Conservation (phyloP, 1,284 basidiomycete genomes). For the Sporisorium exsertum region DNA sequence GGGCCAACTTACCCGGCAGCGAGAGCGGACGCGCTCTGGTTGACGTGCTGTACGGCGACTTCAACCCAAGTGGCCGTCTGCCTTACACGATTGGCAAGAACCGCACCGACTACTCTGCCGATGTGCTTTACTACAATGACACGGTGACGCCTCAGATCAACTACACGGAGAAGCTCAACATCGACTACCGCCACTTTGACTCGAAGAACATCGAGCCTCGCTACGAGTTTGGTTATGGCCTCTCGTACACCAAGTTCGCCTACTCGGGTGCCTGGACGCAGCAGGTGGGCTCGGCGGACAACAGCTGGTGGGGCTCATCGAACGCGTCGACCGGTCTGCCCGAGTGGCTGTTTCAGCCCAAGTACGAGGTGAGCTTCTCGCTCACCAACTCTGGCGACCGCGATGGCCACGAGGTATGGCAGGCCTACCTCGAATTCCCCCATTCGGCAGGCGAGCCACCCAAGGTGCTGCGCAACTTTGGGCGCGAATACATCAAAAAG, state of each 20-base stretch:
- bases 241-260: conserved; percentile 61
- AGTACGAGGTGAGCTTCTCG: conserved; percentile 51
- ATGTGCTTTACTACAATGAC: conserved; percentile 52
- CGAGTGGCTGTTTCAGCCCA: conserved; percentile 55
- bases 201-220: conserved; percentile 51
- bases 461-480: conserved; percentile 61
- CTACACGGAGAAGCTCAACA: conserved; percentile 57
- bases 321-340: conserved; percentile 48
- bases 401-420: conserved; percentile 62
- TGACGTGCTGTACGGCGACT: conserved; percentile 59
- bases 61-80: conserved; percentile 60
- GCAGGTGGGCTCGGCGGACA: conserved; percentile 37
- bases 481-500: conserved; percentile 40
- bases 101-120: conserved; percentile 53
- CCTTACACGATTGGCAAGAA: conserved; percentile 61
- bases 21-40: conserved; percentile 58
- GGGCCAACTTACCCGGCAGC: conserved; percentile 55
- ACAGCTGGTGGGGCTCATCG: conserved; percentile 48
- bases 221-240: conserved; percentile 58
- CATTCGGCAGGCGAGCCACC: conserved; percentile 55
- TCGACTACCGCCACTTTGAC: conserved; percentile 62
- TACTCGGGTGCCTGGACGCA: conserved; percentile 49
- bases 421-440: conserved; percentile 61
- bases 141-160: conserved; percentile 52
- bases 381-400: conserved; percentile 53